phyloP scores from a whole-genome alignment of 139 green algal species.

The Chlamydomonas sp. region DNA sequence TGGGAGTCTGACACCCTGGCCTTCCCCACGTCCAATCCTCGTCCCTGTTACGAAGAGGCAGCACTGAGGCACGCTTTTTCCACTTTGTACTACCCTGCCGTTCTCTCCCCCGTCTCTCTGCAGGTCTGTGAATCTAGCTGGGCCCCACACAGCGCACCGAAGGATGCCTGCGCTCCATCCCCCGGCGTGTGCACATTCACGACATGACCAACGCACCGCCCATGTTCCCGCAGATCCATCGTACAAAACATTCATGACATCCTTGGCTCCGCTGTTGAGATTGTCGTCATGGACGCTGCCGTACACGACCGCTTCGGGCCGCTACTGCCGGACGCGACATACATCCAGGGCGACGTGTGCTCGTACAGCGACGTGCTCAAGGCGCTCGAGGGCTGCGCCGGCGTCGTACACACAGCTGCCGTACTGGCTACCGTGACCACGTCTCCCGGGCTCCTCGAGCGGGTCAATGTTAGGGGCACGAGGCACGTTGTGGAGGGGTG shows the following conservation, averaged over 20 bases:
- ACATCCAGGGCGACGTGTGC: conserved; percentile 12
- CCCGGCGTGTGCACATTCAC: too few relatives aligned
- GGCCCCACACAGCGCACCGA: too few relatives aligned
- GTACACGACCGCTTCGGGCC: conserved; percentile 32
- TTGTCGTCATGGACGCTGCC: not conserved
- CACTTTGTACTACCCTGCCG: too few relatives aligned
- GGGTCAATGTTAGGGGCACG: conserved; percentile 34
- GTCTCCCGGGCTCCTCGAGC: not conserved
- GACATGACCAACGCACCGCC: too few relatives aligned
- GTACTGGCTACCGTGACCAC: not conserved
- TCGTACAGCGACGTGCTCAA: not conserved
- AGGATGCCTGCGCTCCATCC: too few relatives aligned
- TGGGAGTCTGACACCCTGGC: too few relatives aligned
- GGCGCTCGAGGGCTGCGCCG: not conserved
- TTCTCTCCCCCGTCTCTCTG: too few relatives aligned
- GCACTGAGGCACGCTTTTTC: too few relatives aligned
- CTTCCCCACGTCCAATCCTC: too few relatives aligned
- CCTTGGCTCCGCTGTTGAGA: not conserved
- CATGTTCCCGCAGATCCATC: not conserved
- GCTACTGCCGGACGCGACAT: conserved; percentile 30
- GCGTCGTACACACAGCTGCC: conserved; percentile 8
- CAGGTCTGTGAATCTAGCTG: too few relatives aligned
- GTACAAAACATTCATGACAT: not conserved
- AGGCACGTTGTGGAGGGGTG: conserved; percentile 33
- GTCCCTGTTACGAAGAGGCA: too few relatives aligned